Conservation (phyloP, 164 flowering plant genomes). For the Vitis cinerea region DNA sequence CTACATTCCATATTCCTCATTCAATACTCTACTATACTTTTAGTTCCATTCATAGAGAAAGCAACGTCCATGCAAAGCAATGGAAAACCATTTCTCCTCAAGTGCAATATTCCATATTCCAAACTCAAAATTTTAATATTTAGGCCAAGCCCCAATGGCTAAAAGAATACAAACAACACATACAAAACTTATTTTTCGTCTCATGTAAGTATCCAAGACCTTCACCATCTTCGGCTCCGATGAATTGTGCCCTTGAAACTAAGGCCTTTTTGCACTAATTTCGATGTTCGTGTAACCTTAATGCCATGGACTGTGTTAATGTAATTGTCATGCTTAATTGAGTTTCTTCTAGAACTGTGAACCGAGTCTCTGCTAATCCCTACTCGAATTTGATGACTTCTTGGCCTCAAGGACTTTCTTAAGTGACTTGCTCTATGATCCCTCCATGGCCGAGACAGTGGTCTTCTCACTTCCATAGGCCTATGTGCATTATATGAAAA, state of each 20-base stretch:
- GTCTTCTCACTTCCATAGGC: conserved; percentile 8
- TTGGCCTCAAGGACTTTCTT: conserved; percentile 43
- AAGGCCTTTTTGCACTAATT: conserved; percentile 31
- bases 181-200: no score
- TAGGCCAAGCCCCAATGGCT: neutral
- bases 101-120: neutral
- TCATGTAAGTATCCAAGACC: neutral
- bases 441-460: conserved; percentile 16
- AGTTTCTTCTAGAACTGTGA: conserved; percentile 7
- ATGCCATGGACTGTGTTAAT: conserved; percentile 22
- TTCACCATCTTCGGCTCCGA: conserved; percentile 10
- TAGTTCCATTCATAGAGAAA: neutral
- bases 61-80: conserved; percentile 15
- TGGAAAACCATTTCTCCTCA: neutral
- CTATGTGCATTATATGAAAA: conserved; percentile 2
- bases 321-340: conserved; percentile 10
- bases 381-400: conserved; percentile 29
- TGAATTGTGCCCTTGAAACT: neutral
- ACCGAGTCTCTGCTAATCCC: conserved; percentile 24
- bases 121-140: neutral
- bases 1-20: conserved; percentile 8
- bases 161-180: no score
- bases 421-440: conserved; percentile 27
- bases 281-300: conserved; percentile 33
- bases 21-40: neutral